phyloP scores from a whole-genome alignment of 1,284 basidiomycete genomes.

The Cryptococcus neoformans region DNA sequence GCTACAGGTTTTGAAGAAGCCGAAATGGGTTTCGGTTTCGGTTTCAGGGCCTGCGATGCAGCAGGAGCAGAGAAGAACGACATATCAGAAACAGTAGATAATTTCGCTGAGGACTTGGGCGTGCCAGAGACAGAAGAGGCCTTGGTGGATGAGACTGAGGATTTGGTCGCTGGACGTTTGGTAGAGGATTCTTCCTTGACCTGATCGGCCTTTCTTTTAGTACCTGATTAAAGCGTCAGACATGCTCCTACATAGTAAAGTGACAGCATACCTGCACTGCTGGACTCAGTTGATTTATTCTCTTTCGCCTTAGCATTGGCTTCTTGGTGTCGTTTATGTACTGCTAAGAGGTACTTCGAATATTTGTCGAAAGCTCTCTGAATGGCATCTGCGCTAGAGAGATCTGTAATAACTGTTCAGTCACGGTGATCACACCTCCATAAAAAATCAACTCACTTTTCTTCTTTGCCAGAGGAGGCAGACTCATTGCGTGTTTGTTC shows the following conservation, averaged over 20 bases:
- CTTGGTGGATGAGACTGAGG: slow-evolving; percentile 1
- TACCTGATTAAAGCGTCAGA: background rate
- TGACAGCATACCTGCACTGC: background rate
- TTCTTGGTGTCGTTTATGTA: slow-evolving; percentile 1
- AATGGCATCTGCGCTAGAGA: slow-evolving; percentile 12
- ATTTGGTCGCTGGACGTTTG: slow-evolving; percentile 4
- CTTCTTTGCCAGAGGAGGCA: slow-evolving; percentile 14
- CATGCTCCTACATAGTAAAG: no score
- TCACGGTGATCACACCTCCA: background rate
- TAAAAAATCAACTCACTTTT: slow-evolving; percentile 11
- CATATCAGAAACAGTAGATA: slow-evolving; percentile 20
- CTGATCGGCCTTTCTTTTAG: slow-evolving; percentile 11
- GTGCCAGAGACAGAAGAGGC: background rate
- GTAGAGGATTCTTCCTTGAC: background rate
- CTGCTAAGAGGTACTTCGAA: slow-evolving; percentile 14
- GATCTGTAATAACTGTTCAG: slow-evolving; percentile 3
- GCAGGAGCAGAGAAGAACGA: slow-evolving; percentile 32
- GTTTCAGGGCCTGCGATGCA: slow-evolving; percentile 2
- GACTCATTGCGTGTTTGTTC: slow-evolving; percentile 10
- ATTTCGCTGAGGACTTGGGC: background rate
- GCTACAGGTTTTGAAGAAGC: slow-evolving; percentile 19
- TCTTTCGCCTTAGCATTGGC: slow-evolving; percentile 3
- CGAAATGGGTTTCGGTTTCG: slow-evolving; percentile 24
- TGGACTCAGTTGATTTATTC: slow-evolving; percentile 8
- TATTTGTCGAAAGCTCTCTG: slow-evolving; percentile 20